phyloP scores from a whole-genome alignment of 208 protist genomes.

The Sergeia podlipaevii region DNA sequence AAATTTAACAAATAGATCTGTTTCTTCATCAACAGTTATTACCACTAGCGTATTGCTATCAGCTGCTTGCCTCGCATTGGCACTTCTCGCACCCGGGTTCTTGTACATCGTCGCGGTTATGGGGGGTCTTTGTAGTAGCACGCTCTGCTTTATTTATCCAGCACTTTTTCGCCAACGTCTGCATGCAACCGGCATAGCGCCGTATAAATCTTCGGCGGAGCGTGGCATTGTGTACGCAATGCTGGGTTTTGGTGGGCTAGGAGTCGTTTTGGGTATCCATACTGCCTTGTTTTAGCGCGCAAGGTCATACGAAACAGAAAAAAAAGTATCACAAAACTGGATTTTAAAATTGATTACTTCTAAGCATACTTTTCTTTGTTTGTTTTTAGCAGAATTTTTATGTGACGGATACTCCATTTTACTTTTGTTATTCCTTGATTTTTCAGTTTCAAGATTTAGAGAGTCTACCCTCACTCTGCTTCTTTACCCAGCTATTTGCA shows the following conservation, averaged over 20 bases:
- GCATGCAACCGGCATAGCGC: constrained; percentile 37
- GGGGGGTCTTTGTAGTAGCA: constrained; percentile 67
- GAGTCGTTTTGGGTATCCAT: constrained; percentile 32
- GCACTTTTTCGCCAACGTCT: constrained; percentile 52
- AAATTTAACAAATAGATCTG: constrained; percentile 27
- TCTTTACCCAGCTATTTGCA: background rate
- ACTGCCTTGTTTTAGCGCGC: background rate
- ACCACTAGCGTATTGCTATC: constrained; percentile 37
- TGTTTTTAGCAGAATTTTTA: too few relatives aligned
- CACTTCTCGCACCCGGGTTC: constrained; percentile 42
- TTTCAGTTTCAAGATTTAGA: too few relatives aligned
- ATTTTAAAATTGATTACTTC: too few relatives aligned
- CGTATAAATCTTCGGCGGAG: constrained; percentile 26
- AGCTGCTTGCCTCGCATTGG: constrained; percentile 34
- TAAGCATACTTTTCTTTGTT: too few relatives aligned
- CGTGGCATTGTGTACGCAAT: constrained; percentile 28
- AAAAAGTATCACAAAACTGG: too few relatives aligned
- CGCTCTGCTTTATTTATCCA: constrained; percentile 65
- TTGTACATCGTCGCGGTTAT: constrained; percentile 63
- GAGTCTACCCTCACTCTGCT: too few relatives aligned
- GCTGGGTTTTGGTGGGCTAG: constrained; percentile 40
- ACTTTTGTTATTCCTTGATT: too few relatives aligned
- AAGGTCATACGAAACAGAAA: background rate
- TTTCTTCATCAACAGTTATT: constrained; percentile 28
- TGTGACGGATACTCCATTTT: too few relatives aligned